Base-by-base conservation (phyloP, 2,329 filamentous ascomycete species). In the Aspergillus aculeatinus region DNA sequence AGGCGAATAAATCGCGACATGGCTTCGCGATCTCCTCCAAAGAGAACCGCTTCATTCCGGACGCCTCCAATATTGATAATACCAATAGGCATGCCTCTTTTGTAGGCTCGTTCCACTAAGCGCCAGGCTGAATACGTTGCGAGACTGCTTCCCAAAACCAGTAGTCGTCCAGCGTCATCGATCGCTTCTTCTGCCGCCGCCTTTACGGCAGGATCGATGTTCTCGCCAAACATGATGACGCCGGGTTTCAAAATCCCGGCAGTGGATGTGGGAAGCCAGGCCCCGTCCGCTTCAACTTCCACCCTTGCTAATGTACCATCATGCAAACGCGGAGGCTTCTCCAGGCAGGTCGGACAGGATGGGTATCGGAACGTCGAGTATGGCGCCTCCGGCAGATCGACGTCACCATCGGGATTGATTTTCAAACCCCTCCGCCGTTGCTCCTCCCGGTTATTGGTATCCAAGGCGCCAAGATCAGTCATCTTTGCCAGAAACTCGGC, bases 71-170 rank as follows among this genome's bases (percentile, higher is more conserved):
- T 83, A 70, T 96, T 98, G 60, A 97, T 79, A 48, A 97, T 88
- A 0, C 88, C 93, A 72, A 98, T 90, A 16, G 92, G 88, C 86
- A 96, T 94, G 0, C 87, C 87, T 63, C 87, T 84, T 67, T 95
- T 90, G 67, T 89, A 88, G 31, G 94, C 95, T 60, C 88, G 82
- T 78, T 92, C 94, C 1, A 90, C 92, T 57, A 99, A 76, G 60
- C 94, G 83, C 92, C 92, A 99, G 0, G 95, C 95, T 11, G 92
- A 96, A 74, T 96, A 98, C 0, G 95, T 98, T 5, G 95, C 95
- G 51, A 98, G 82, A 62, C 91, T 96, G 39, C 91, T 97, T 4
- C 93, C 95, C 16, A 98, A 75, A 9, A 98, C 84, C 23, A 98
- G 80, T 39, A 98, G 76, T 60, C 86, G 85, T 5, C 87, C 87